Base-by-base conservation (phyloP, 345 rosid genomes). In the Salix arbutifolia region DNA sequence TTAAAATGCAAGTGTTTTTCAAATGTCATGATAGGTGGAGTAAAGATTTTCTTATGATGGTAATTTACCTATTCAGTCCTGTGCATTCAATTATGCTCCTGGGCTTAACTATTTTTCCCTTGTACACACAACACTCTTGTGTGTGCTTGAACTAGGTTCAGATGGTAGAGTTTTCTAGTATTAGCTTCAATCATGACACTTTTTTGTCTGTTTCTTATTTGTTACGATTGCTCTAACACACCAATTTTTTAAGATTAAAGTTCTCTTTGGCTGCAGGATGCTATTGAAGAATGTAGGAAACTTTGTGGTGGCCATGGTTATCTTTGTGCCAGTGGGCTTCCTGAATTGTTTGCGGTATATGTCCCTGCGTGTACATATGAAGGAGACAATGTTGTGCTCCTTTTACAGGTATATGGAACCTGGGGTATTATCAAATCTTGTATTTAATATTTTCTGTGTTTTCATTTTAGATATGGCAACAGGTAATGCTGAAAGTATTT, bases 301-400 rank as follows among this genome's bases (percentile, higher is more conserved):
- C 80, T 96, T 71, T 96, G 99, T 73, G 99, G 99, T 83, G 99
- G 99, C 72, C 99, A 96, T 83, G 99, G 99, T 46, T 96, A 96
- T 87, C 88, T 96, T 70, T 85, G 86, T 78, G 83, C 92, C 89
- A 94, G 99, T 74, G 99, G 99, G 75, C 98, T 96, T 76, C 98
- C 98, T 14, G 97, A 96, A 85, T 86, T 96, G 68, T 91, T 96
- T 87, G 98, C 99, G 25, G 97, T 92, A 62, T 96, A 92, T 88
- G 89, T 91, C 69, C 98, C 98, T 75, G 91, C 97, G 42, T 96
- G 99, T 75, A 96, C 99, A 4, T 96, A 92, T 33, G 99, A 96
- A 84, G 99, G 99, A 82, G 99, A 96, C 94, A 96, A 96, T 48
- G 67, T 88, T 73, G 99, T 96, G 81, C 87, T 94, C 52, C 97